Evolutionary conservation across 176 grass and related monocot species (phyloP).

Genomic region (Cocos nucifera): DNA sequence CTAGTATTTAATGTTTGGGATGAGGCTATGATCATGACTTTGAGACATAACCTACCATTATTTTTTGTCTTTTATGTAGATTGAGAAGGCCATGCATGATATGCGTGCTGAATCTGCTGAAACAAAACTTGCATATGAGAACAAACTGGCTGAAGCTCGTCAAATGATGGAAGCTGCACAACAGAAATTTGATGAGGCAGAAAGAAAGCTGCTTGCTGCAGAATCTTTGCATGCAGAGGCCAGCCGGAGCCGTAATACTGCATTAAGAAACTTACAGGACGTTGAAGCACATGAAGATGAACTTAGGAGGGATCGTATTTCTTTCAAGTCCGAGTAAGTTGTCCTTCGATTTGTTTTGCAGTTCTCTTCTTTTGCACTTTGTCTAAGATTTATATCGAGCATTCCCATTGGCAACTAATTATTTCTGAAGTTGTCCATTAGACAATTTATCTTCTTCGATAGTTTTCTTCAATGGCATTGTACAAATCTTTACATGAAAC

Average conservation of each 20-base stretch:
- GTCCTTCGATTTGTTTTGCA: neutral
- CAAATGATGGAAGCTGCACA: slow-evolving; percentile 51
- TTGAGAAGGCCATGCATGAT: slow-evolving; percentile 86
- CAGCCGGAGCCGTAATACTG: slow-evolving; percentile 25
- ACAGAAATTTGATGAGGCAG: slow-evolving; percentile 71
- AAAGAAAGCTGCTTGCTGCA: slow-evolving; percentile 50
- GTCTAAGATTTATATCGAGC: too few species aligned
- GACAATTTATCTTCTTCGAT: too few species aligned
- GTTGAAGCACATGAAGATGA: slow-evolving; percentile 80
- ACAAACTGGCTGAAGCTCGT: slow-evolving; percentile 46
- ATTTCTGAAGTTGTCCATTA: too few species aligned
- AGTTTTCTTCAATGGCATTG: too few species aligned
- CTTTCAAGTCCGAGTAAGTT: slow-evolving; percentile 63
- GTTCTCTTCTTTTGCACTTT: too few species aligned
- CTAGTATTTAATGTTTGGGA: too few species aligned
- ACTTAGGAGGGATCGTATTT: slow-evolving; percentile 45
- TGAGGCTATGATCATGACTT: too few species aligned
- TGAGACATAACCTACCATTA: too few species aligned
- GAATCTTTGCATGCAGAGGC: slow-evolving; percentile 59
- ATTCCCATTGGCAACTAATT: too few species aligned
- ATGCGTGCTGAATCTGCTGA: slow-evolving; percentile 69
- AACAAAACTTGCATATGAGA: slow-evolving; percentile 69
- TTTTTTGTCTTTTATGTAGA: slow-evolving; percentile 35
- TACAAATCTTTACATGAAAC: too few species aligned
- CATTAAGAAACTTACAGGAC: slow-evolving; percentile 68